Base-by-base conservation (phyloP, 2,329 filamentous ascomycete genomes). In the Cryoendolithus antarcticus region DNA sequence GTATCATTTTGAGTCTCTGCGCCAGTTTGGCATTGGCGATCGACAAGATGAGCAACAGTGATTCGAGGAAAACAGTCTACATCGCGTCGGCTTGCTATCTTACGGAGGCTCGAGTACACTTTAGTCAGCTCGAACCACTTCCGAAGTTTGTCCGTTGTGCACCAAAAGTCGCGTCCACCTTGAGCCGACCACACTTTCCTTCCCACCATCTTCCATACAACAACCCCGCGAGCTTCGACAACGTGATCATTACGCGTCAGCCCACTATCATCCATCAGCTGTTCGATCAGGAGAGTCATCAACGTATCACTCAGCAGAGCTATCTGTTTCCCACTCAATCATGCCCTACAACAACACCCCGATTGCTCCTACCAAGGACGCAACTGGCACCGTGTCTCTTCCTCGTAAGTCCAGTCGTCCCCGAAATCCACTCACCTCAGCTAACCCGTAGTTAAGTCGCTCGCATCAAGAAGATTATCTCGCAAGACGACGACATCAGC, bases 311-410 rank as follows among this genome's bases (percentile, higher is more conserved):
- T 49, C 33, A 37, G 44, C 21, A 4, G 11, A 39, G 21, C 27
- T 34, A 36, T 13, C 19, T 8, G 3, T 27, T 11, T 19, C 11
- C 19, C 12, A 4, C 15, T 19, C 27, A 12, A 33, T 3, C 8
- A 95, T 96, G 88, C 83, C 88, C 19, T 88, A 91, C 68, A 94
- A 94, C 64, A 89, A 84, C 49, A 78, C 79, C 3, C 80, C 84
- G 11, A 91, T 91, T 40, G 75, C 81, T 49, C 83, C 82, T 30
- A 69, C 81, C 10, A 80, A 84, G 58, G 86, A 93, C 62, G 75
- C 84, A 34, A 93, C 83, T 2, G 89, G 89, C 49, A 80, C 86
- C 48, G 82, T 83, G 13, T 81, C 85, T 49, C 74, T 96, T 27
- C 89, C 89, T 6, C 69, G 89, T 94, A 69, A 62, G 82, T 69